Evolutionary conservation across 2,329 filamentous ascomycete genomes (phyloP).

Genomic region (Curvularia spicifera): DNA sequence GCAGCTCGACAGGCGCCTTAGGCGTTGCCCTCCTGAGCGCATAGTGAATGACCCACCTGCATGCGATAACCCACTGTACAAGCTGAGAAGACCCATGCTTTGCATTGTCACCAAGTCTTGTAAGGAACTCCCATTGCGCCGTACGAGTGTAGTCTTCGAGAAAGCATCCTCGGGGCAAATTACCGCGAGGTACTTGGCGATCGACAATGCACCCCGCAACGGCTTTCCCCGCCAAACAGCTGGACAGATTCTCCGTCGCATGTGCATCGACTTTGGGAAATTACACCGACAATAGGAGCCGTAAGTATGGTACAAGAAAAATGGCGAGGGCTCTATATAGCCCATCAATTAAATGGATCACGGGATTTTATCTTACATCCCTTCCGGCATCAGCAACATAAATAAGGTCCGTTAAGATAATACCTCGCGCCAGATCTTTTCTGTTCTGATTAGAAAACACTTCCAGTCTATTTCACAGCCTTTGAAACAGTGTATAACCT

Average conservation of each 20-base stretch:
- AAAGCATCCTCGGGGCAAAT: conserved; percentile 17
- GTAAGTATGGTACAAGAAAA: neutral
- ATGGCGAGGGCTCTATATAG: neutral
- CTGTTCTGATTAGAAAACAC: too few relatives aligned
- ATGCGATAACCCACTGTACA: neutral
- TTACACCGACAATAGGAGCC: conserved; percentile 2
- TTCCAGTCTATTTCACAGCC: neutral
- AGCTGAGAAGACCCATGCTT: neutral
- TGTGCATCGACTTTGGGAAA: conserved; percentile 1
- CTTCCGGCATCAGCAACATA: neutral
- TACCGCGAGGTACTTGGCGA: conserved; percentile 24
- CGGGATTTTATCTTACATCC: neutral
- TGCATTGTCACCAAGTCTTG: neutral
- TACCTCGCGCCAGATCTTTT: too few relatives aligned
- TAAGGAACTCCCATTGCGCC: neutral
- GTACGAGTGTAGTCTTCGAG: neutral
- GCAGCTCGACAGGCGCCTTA: neutral
- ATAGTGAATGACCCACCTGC: neutral
- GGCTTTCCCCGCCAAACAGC: conserved; percentile 5
- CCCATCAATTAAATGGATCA: neutral
- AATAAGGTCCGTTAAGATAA: neutral
- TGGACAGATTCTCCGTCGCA: conserved; percentile 4
- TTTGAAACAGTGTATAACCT: too few relatives aligned
- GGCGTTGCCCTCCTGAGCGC: neutral
- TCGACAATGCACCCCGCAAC: conserved; percentile 18